Conservation (phyloP, 139 green algal species). For the Chlorella sp. region DNA sequence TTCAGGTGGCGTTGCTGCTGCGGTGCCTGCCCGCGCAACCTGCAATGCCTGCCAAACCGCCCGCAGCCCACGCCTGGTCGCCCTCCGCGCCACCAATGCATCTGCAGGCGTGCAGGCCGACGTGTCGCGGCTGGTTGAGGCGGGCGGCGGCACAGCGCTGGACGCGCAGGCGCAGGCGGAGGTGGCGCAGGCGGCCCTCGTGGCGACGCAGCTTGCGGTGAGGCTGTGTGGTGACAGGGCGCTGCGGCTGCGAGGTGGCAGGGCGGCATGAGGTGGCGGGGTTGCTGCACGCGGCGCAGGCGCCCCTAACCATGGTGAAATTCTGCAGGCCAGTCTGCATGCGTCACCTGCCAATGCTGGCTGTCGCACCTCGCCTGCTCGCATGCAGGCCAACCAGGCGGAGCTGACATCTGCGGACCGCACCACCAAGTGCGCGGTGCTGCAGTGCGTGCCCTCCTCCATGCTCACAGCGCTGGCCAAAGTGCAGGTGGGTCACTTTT, state of each 20-base stretch:
- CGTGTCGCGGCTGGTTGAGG: constrained; percentile 50
- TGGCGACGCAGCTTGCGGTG: constrained; percentile 8
- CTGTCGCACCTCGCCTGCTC: too few relatives aligned
- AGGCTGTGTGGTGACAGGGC: too few relatives aligned
- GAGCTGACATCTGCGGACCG: constrained; percentile 3
- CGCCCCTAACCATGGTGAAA: too few relatives aligned
- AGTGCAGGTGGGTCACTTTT: constrained; percentile 38
- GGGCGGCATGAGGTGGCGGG: too few relatives aligned
- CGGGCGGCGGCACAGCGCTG: constrained; percentile 6
- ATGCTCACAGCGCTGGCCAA: constrained; percentile 57
- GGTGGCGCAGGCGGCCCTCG: background rate
- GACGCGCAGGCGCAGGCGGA: background rate
- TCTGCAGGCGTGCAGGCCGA: constrained; percentile 76
- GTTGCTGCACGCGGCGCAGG: too few relatives aligned
- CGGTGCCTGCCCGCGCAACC: too few relatives aligned
- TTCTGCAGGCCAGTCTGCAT: too few relatives aligned
- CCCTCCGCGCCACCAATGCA: too few relatives aligned
- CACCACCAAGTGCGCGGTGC: constrained; percentile 25
- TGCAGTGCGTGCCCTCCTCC: constrained; percentile 41
- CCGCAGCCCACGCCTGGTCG: background rate
- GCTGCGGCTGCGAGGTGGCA: too few relatives aligned
- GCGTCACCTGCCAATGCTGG: too few relatives aligned
- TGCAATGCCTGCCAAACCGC: too few relatives aligned
- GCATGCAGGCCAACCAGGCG: background rate
- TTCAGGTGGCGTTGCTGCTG: too few relatives aligned